Percentiles rank a stretch among this genome's conserved stretches.
These are phyloP conservation scores for Trichoderma arundinaceum DNA, from an alignment of 2,329 filamentous ascomycete species.

Conservation along the genomic window DNA sequence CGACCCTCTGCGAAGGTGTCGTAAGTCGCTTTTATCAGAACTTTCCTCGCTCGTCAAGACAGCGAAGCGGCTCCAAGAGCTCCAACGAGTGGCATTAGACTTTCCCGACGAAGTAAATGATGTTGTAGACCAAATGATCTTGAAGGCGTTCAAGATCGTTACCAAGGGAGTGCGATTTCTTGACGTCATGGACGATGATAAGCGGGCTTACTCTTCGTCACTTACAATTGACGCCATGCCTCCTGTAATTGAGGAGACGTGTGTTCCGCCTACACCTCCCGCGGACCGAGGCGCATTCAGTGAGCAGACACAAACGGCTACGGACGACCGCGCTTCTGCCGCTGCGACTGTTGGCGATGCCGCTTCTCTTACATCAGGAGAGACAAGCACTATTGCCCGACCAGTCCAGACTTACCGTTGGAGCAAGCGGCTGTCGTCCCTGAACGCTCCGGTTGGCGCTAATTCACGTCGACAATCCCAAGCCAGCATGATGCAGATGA, in stretches of 20 bases:
- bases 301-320: conserved; percentile 42
- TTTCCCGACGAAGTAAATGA: conserved; percentile 68
- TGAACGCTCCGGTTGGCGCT: conserved; percentile 44
- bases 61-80: conserved; percentile 82
- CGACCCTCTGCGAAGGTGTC: conserved; percentile 75
- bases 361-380: conserved; percentile 37
- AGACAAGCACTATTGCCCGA: conserved; percentile 25
- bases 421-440: conserved; percentile 56
- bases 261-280: conserved; percentile 67
- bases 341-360: conserved; percentile 42
- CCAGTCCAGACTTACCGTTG: conserved; percentile 46
- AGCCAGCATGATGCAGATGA: conserved; percentile 42
- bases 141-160: conserved; percentile 94
- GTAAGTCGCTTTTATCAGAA: conserved; percentile 88
- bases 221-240: conserved; percentile 60
- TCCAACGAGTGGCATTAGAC: conserved; percentile 58
- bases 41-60: conserved; percentile 88
- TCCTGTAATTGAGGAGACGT: conserved; percentile 63
- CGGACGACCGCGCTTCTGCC: conserved; percentile 51
- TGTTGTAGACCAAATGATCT: conserved; percentile 88
- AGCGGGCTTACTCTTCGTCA: conserved; percentile 55
- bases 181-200: conserved; percentile 77
- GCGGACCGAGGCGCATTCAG: conserved; percentile 61
- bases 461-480: conserved; percentile 47
- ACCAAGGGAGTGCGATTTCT: conserved; percentile 87